phyloP scores from a whole-genome alignment of 352 stramenopile genomes.

The Pythium plurisporium region DNA sequence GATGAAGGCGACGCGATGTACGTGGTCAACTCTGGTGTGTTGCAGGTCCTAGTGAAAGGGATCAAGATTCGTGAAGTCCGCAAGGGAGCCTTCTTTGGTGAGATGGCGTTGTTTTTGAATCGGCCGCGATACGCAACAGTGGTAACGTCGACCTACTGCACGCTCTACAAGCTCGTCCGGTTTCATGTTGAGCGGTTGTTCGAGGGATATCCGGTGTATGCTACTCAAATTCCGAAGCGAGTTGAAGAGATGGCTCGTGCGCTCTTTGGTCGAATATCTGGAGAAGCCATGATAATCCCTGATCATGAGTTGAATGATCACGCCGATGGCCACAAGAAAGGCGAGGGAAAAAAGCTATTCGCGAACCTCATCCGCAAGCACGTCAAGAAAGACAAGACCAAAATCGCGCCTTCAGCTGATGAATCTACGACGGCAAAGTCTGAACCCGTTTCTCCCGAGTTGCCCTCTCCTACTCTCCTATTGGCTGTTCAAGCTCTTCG shows the following conservation, averaged over 20 bases:
- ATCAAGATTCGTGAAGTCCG: constrained; percentile 59
- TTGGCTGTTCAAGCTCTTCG: neutral
- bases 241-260: constrained; percentile 40
- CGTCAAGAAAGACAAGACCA: constrained; percentile 33
- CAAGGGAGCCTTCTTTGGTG: constrained; percentile 60
- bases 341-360: constrained; percentile 39
- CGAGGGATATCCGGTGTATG: constrained; percentile 50
- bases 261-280: constrained; percentile 31
- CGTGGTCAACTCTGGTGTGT: constrained; percentile 57
- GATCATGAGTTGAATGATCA: constrained; percentile 5
- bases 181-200: constrained; percentile 53
- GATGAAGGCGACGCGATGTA: constrained; percentile 68
- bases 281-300: constrained; percentile 20
- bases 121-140: constrained; percentile 49
- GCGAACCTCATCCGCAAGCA: constrained; percentile 45
- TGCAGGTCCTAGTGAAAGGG: constrained; percentile 50
- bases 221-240: constrained; percentile 31
- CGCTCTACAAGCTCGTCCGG: constrained; percentile 51
- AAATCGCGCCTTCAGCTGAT: constrained; percentile 26
- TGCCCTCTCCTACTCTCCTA: neutral
- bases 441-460: no score
- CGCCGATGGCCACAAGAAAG: constrained; percentile 9
- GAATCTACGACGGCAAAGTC: no score
- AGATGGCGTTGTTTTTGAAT: constrained; percentile 56
- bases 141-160: constrained; percentile 53